Conservation (phyloP, 2,329 filamentous ascomycete genomes). For the Botrytis byssoidea region DNA sequence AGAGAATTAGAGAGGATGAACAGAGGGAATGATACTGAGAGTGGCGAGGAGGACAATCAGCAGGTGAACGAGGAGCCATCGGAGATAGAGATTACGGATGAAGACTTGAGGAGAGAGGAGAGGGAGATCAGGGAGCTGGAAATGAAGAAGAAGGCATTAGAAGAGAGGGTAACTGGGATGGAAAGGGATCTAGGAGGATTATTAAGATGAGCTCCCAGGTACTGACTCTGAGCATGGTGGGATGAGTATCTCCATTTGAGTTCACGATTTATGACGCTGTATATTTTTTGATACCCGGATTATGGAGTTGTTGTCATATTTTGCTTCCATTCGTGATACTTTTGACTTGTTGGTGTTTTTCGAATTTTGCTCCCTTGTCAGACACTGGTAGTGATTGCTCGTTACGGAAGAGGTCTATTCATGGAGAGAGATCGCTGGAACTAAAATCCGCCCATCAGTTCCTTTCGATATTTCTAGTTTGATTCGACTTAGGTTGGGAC, state of each 20-base stretch:
- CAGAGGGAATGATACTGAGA: conserved; percentile 55
- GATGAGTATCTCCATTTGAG: conserved; percentile 4
- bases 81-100: conserved; percentile 58
- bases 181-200: conserved; percentile 65
- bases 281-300: conserved; percentile 17
- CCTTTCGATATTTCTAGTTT: not conserved
- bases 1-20: conserved; percentile 73
- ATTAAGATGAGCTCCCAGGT: conserved; percentile 31
- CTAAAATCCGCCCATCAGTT: not conserved
- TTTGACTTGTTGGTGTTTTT: not conserved
- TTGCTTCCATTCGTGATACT: not conserved
- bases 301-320: conserved; percentile 8
- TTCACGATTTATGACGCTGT: conserved; percentile 10
- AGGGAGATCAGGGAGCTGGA: conserved; percentile 65
- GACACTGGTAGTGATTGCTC: not conserved
- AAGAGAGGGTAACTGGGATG: conserved; percentile 65
- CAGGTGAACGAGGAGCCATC: conserved; percentile 43
- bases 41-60: conserved; percentile 54
- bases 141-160: conserved; percentile 58
- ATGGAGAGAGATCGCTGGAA: not conserved
- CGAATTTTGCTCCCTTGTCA: not conserved
- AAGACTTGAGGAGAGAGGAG: conserved; percentile 67
- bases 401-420: not conserved
- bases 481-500: not conserved
- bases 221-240: not conserved